Conservation (phyloP, 768 basidiomycete species). For the Fomitopsis serialis region DNA sequence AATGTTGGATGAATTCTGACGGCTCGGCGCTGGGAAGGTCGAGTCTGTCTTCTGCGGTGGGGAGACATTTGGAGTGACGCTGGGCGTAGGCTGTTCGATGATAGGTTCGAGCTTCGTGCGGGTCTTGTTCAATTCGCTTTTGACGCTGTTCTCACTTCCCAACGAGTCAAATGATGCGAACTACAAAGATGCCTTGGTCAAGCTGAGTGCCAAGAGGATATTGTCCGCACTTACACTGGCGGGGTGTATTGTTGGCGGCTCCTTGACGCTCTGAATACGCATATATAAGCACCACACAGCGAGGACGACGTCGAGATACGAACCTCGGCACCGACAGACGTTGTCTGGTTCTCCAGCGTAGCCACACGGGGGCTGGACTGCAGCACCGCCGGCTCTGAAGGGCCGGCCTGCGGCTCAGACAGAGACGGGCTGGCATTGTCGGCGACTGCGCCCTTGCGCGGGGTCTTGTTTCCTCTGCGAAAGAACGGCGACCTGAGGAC, state of each 20-base stretch:
- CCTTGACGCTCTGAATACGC: background rate
- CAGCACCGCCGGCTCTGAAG: background rate
- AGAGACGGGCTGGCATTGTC: background rate
- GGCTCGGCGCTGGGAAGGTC: background rate
- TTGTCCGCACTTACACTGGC: background rate
- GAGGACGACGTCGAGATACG: background rate
- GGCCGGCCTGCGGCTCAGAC: background rate
- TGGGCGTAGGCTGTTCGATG: background rate
- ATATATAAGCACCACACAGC: background rate
- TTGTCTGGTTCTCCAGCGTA: background rate
- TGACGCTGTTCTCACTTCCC: background rate
- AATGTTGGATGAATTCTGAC: background rate
- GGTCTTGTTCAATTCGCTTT: background rate
- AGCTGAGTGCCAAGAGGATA: background rate
- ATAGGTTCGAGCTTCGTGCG: background rate
- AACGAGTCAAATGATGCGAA: background rate
- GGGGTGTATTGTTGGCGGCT: background rate
- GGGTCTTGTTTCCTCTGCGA: background rate
- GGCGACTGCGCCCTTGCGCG: background rate
- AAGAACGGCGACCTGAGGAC: background rate
- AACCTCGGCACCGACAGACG: background rate
- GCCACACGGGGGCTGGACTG: slow-evolving; percentile 1
- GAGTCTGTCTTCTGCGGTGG: background rate
- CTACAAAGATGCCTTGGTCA: background rate
- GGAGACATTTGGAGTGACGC: background rate